These are phyloP conservation scores for Ceratocystis harringtonii DNA, from an alignment of 2,329 filamentous ascomycete genomes.

Conservation along the genomic window DNA sequence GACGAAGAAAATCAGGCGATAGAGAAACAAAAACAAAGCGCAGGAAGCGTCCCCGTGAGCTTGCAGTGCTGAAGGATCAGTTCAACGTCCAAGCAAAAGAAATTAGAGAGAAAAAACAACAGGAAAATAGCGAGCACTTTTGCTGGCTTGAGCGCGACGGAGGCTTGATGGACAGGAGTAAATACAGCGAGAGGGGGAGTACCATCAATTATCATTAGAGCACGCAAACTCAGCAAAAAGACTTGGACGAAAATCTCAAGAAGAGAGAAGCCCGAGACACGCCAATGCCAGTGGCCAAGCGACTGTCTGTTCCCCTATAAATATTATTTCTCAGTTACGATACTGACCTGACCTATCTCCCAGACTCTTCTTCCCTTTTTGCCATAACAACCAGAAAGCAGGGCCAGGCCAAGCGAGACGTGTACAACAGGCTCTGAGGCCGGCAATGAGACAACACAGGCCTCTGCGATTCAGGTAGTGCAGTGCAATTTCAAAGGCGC, in stretches of 20 bases:
- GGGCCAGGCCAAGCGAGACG: no score
- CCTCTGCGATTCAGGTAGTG: background rate
- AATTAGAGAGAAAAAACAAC: background rate
- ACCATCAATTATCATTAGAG: background rate
- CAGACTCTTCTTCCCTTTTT: background rate
- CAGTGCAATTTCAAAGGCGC: background rate
- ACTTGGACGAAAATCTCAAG: background rate
- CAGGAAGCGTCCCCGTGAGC: background rate
- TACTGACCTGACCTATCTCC: background rate
- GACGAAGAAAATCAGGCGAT: constrained; percentile 5
- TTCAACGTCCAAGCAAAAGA: constrained; percentile 1
- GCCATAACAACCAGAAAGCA: background rate
- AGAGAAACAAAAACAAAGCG: background rate
- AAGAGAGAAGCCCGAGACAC: background rate
- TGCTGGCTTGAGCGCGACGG: background rate
- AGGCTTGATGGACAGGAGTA: background rate
- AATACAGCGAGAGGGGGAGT: background rate
- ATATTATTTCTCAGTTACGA: background rate
- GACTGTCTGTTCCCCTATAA: background rate
- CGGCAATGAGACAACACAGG: background rate
- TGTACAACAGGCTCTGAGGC: background rate
- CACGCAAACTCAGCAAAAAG: background rate
- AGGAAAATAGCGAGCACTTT: background rate
- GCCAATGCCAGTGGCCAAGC: background rate
- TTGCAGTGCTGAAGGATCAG: background rate